Base-by-base conservation (phyloP, 148 eudicot genomes). In the Limonium bicolor region DNA sequence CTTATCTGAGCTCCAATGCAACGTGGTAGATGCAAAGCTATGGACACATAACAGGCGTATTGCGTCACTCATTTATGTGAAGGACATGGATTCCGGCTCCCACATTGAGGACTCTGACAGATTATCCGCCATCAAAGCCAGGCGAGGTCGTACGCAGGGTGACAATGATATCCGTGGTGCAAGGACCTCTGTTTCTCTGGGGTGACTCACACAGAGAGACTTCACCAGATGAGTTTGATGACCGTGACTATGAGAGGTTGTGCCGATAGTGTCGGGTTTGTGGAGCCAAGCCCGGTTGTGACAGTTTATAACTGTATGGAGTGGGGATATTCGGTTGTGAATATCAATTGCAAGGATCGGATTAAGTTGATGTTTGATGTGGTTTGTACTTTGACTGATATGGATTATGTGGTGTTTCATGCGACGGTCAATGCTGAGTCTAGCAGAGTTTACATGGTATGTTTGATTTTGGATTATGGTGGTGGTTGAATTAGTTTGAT, bases 31-130 rank as follows among this genome's bases (percentile, higher is more conserved):
- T 42, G 65, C 97, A 0, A 88, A 80, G 47, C 66, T 83, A 23
- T 88, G 97, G 97, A 84, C 97, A 0, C 84, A 88, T 58, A 80
- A 88, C 25, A 92, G 97, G 0, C 67, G 92, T n/a, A 74, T 88
- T 9, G 97, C 97, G 1, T 70, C 94, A 18, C 73, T 83, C 8
- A 80, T 88, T 2, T 72, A 74, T 27, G 54, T 84, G 0, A 88
- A 80, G 59, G 94, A 88, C 35, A 65, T 70, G 34, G 63, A 75
- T 7, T 77, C 94, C 0, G 84, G 84, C 22, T 70, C 59, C 13
- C 70, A 62, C 1, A 84, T 88, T 14, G 71, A 82, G 57, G 86
- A 80, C 34, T 49, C 73, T 1, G 56, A 65, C 18, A 80, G 74
- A 33, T 55, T 88, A 0, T 49, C 59, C 15, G 59, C 36, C 26